phyloP scores from a whole-genome alignment of 257 asterid species.

The Nemophila menziesii region DNA sequence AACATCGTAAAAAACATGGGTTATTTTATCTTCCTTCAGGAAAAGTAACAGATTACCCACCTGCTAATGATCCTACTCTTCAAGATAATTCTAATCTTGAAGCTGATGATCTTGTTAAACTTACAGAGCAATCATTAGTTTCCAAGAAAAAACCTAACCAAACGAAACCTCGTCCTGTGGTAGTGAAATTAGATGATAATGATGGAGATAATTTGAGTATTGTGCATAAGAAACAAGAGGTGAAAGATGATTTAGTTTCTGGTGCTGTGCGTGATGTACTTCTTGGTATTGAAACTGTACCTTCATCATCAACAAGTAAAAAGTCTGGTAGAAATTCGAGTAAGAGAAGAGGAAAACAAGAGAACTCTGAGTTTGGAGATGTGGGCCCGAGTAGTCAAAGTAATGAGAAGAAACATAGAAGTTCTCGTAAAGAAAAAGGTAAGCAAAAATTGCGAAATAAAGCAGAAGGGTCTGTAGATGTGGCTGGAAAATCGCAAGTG shows the following conservation, averaged over 20 bases:
- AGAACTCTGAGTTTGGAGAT: conserved; percentile 23
- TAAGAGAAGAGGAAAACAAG: conserved; percentile 36
- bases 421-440: conserved; percentile 32
- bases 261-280: conserved; percentile 86
- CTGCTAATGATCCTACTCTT: conserved; percentile 50
- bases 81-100: conserved; percentile 31
- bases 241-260: conserved; percentile 47
- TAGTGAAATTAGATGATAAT: conserved; percentile 75
- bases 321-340: conserved; percentile 27
- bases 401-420: conserved; percentile 47
- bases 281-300: conserved; percentile 53
- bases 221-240: conserved; percentile 23
- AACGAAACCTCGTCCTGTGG: conserved; percentile 76
- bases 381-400: conserved; percentile 32
- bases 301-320: conserved; percentile 42
- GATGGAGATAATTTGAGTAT: conserved; percentile 41
- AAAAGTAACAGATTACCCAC: conserved; percentile 44
- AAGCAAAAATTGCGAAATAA: conserved; percentile 54
- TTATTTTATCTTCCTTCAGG: conserved; percentile 70
- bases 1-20: conserved; percentile 82
- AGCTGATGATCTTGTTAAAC: conserved; percentile 52
- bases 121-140: conserved; percentile 59
- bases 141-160: conserved; percentile 44
- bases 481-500: conserved; percentile 49
- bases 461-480: conserved; percentile 33